A percentile compares a stretch with the other conserved stretches of the same genome.
Evolutionary conservation across 495 filamentous ascomycete species (phyloP).

Genomic region (Talaromyces ruber): DNA sequence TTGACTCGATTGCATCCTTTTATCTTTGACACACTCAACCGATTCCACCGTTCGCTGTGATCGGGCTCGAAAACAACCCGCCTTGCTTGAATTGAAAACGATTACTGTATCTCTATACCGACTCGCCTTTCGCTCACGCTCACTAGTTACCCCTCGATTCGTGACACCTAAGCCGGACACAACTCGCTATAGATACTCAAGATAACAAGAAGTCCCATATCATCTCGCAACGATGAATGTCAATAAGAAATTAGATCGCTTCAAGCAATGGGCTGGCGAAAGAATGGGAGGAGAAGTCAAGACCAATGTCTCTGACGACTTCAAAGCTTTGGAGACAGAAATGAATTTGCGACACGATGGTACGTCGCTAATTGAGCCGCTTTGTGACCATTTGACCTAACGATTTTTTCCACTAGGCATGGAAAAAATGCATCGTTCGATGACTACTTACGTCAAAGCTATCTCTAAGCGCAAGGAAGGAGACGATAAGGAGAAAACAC

Average conservation of each 20-base stretch:
- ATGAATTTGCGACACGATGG: conserved; percentile 90
- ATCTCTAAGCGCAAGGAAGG: conserved; percentile 78
- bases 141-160: neutral
- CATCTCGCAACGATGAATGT: conserved; percentile 58
- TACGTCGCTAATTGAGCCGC: conserved; percentile 23
- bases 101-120: neutral
- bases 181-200: neutral
- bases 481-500: conserved; percentile 75
- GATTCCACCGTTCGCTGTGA: neutral
- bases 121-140: neutral
- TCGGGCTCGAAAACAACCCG: neutral
- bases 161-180: neutral
- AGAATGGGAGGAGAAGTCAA: conserved; percentile 92
- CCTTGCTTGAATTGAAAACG: neutral
- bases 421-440: conserved; percentile 85
- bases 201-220: neutral
- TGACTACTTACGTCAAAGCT: conserved; percentile 84
- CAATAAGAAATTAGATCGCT: conserved; percentile 91
- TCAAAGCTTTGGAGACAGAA: conserved; percentile 86
- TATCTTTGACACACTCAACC: neutral
- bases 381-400: neutral
- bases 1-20: neutral
- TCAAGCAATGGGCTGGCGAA: conserved; percentile 98
- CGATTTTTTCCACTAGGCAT: conserved; percentile 51
- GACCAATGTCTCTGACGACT: conserved; percentile 83